Evolutionary conservation across 495 filamentous ascomycete genomes (phyloP), one percentile per base, ranked within the genome.

Genomic region (Lepraria neglecta): DNA sequence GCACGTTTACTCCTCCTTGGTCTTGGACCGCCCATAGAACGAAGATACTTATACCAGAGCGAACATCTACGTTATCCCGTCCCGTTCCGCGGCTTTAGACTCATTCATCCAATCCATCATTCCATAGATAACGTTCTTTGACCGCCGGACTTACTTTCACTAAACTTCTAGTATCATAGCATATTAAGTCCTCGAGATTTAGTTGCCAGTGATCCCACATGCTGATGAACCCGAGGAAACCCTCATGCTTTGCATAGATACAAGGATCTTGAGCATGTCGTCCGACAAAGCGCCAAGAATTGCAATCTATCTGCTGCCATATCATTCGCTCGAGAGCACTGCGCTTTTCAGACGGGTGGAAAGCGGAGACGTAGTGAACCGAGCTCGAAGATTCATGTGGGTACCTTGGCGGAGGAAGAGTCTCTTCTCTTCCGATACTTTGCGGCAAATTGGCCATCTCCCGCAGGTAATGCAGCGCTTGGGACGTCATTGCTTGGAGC

Each of bases 391-490:
- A 10, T 24, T 63, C 4, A 24, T 53, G 0, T 35, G 55, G 56
- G 55, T 33, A 59, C 33, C 2, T 38, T 35, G 56, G 56, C 24
- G 44, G 31, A 47, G 56, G 61, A 19, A 59, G 30, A 43, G 9
- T 31, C 27, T 59, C 61, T n/a, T 59, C 61, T 35, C 6, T n/a
- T 21, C 61, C 61, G 48, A 63, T 59, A 50, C 55, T 63, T 43
- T 63, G 55, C 24, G 61, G 52, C 27, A 63, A 58, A 2, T 54
- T 63, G 56, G 61, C 52, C 61, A 63, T 63, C 61, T 63, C 61
- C 14, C 21, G 30, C 7, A 63, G 56, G 38, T 63, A 63, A 44
- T 59, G 52, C 1, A 63, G 61, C 56, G 45, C 12, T 59, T 58
- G 43, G n/a, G 56, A 58, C 38, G 56, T 63, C 45, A 63, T 52